Evolutionary conservation across 1,284 basidiomycete species (phyloP).

Genomic region (Ceratobasidium sp.): DNA sequence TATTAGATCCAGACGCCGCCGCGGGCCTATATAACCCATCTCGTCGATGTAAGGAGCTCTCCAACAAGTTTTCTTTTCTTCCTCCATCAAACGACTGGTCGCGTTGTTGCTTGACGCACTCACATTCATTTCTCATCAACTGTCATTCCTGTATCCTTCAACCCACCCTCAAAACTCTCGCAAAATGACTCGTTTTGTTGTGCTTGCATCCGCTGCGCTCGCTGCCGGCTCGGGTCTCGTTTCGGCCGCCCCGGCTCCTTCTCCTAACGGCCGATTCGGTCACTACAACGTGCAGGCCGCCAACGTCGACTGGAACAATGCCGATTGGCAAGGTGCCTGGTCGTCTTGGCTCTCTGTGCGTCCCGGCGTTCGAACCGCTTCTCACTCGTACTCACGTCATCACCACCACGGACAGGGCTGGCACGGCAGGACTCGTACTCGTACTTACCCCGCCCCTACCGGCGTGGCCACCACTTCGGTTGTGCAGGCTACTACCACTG

Average conservation of each 20-base stretch:
- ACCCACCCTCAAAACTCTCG: neutral
- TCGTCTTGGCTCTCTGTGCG: conserved; percentile 19
- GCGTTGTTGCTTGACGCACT: neutral
- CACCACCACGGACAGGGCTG: conserved; percentile 9
- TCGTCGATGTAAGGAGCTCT: neutral
- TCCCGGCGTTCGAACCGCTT: conserved; percentile 18
- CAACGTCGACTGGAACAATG: conserved; percentile 3
- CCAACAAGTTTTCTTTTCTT: conserved; percentile 22
- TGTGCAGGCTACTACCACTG: neutral
- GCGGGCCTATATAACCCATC: conserved; percentile 14
- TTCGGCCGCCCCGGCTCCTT: neutral
- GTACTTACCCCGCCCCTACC: neutral
- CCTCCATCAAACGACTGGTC: neutral
- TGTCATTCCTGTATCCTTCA: conserved; percentile 1
- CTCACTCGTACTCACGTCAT: conserved; percentile 20
- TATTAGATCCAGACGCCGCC: conserved; percentile 1
- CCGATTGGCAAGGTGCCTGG: neutral
- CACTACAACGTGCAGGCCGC: neutral
- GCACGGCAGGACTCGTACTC: conserved; percentile 18
- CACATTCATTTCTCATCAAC: conserved; percentile 31
- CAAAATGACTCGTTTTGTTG: conserved; percentile 16
- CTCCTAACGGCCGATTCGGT: neutral
- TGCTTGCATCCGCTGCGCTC: conserved; percentile 15
- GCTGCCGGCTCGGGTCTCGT: conserved; percentile 1
- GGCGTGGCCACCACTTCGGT: neutral